These are phyloP conservation scores for Calocybe indica DNA, from an alignment of 768 basidiomycete species.

Conservation along the genomic window DNA sequence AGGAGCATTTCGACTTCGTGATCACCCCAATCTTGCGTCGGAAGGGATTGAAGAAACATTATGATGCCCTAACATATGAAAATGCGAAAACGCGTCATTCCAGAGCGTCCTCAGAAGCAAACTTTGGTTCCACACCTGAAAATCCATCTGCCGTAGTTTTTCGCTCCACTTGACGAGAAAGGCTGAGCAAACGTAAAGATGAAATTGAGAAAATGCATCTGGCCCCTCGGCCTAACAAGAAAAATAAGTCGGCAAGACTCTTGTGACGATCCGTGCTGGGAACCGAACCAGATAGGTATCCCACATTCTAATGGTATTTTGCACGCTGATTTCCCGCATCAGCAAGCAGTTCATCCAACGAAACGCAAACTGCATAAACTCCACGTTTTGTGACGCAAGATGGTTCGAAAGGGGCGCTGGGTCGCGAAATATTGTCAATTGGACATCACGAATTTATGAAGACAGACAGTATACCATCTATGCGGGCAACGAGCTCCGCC, in stretches of 20 bases:
- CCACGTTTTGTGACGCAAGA: slow-evolving; percentile 85
- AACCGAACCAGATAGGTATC: slow-evolving; percentile 90
- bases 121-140: slow-evolving; percentile 60
- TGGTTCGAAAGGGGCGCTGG: slow-evolving; percentile 83
- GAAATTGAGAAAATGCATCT: slow-evolving; percentile 98
- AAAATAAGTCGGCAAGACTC: slow-evolving; percentile 1
- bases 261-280: background rate
- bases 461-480: slow-evolving; percentile 56
- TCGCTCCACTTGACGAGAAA: slow-evolving; percentile 96
- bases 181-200: slow-evolving; percentile 96
- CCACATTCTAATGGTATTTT: slow-evolving; percentile 99
- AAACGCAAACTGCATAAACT: slow-evolving; percentile 99
- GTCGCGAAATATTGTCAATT: background rate
- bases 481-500: slow-evolving; percentile 87
- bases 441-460: background rate
- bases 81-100: slow-evolving; percentile 2
- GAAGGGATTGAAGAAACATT: slow-evolving; percentile 94
- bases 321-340: slow-evolving; percentile 96
- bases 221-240: slow-evolving; percentile 83
- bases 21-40: slow-evolving; percentile 92
- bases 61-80: slow-evolving; percentile 75
- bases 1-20: slow-evolving; percentile 94
- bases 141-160: slow-evolving; percentile 93
- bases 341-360: slow-evolving; percentile 99
- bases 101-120: background rate